A percentile compares a stretch with the other conserved stretches of the same genome.
Conservation (phyloP, 169 alveolate genomes). For the Ichthyophthirius multifiliis region DNA sequence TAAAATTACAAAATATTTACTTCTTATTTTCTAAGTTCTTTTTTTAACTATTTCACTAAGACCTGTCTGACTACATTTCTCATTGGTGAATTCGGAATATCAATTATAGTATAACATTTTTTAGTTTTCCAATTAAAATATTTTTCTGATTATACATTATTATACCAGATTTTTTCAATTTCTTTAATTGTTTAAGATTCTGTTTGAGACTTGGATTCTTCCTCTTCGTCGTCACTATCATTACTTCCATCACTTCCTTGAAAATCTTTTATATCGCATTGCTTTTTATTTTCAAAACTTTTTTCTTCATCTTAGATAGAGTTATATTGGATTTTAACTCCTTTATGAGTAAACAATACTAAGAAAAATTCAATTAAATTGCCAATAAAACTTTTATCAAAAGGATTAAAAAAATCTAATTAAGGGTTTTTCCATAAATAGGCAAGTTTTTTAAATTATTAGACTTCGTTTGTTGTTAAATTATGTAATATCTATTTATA, state of each 20-base stretch:
- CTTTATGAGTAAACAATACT: background rate
- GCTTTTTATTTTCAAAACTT: background rate
- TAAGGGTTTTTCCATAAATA: background rate
- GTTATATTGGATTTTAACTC: background rate
- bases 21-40: too few species aligned
- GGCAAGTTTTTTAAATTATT: background rate
- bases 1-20: too few species aligned
- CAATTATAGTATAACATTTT: background rate
- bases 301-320: background rate
- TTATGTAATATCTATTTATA: background rate
- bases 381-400: background rate
- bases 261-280: background rate
- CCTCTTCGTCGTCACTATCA: constrained; percentile 2
- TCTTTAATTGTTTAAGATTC: background rate
- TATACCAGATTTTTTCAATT: background rate
- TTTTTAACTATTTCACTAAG: background rate
- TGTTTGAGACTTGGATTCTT: background rate
- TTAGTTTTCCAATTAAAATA: background rate
- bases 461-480: background rate
- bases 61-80: background rate
- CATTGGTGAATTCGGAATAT: background rate
- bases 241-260: too few species aligned
- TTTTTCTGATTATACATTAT: background rate
- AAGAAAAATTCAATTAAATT: background rate
- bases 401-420: background rate